Base-by-base conservation (phyloP, 139 green algal genomes). In the Chlorella sorokiniana region DNA sequence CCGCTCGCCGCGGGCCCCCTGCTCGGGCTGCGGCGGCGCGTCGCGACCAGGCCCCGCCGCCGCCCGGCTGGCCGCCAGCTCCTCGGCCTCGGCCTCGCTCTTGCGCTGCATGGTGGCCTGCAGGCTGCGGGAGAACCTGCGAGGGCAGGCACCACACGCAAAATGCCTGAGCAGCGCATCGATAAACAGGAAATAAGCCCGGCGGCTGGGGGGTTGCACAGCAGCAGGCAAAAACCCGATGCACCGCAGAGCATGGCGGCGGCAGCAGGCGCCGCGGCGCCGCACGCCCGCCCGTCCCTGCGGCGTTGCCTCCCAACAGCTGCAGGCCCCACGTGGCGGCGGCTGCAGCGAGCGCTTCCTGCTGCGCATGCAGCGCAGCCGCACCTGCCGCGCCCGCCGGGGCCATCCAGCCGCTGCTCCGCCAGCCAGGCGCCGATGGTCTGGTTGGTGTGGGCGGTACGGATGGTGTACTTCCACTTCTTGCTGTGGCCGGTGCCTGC, bases 401-500 rank as follows among this genome's bases (percentile, higher is more conserved):
- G 44, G 20, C 5, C 27, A 16, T 38, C 35, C 33, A 88, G 37
- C 14, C 83, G 81, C 23, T 80, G 73, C 3, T 37, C 41, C 25
- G 90, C 83, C 33, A 92, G 85, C 80, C 84, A 90, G 35, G 81
- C 70, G 18, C 89, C 88, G 14, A 92, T 83, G 11, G 75, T 63
- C 25, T 51, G 59, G 45, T 14, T 82, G 68, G 52, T 69, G 37
- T 65, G 35, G 1, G 72, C 40, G 33, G 35, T 82, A 45, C 65
- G 86, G 52, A 95, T 76, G 70, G 85, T 93, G 63, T 86, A 89
- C 52, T 90, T 88, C 92, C 92, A 95, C 84, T 95, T 95, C 78
- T 95, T 95, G 42, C 85, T 85, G 22, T 86, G 82, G 0, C 82
- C 73, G 86, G 94, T 92, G 40, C 92, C 92, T 85, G 84, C 73